Percentiles rank a stretch among this genome's conserved stretches.
Evolutionary conservation across 2,329 filamentous ascomycete genomes (phyloP).

Genomic region (Alternaria rosae): DNA sequence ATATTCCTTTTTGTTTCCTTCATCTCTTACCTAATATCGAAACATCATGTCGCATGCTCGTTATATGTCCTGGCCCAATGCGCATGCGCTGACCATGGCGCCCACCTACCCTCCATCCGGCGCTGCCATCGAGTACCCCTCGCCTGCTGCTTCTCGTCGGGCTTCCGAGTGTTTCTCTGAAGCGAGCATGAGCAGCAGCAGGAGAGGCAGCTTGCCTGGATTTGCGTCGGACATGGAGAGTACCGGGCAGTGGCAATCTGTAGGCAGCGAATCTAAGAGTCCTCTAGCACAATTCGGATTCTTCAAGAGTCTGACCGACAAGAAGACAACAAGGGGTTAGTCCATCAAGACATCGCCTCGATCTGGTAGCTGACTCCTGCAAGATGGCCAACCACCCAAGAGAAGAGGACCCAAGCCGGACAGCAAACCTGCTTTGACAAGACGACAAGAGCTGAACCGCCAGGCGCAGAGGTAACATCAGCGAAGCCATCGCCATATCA

Average conservation of each 20-base stretch:
- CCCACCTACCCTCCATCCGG: slow-evolving; percentile 47
- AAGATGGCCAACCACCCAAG: slow-evolving; percentile 86
- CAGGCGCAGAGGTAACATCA: slow-evolving; percentile 86
- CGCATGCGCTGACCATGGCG: slow-evolving; percentile 45
- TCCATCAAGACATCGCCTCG: slow-evolving; percentile 8
- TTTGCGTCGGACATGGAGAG: slow-evolving; percentile 49
- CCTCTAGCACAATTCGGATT: slow-evolving; percentile 56
- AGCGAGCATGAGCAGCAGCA: slow-evolving; percentile 33
- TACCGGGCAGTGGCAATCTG: slow-evolving; percentile 47
- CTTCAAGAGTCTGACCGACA: slow-evolving; percentile 72
- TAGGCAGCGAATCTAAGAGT: slow-evolving; percentile 49
- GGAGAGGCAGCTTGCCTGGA: slow-evolving; percentile 45
- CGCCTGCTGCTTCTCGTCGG: slow-evolving; percentile 41
- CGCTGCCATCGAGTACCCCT: slow-evolving; percentile 44
- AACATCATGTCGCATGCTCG: slow-evolving; percentile 43
- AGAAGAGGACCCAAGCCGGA: slow-evolving; percentile 94
- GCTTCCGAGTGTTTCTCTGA: slow-evolving; percentile 45
- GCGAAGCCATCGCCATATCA: not conserved
- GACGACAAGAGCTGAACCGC: slow-evolving; percentile 91
- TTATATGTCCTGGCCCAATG: slow-evolving; percentile 46
- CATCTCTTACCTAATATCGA: slow-evolving; percentile 14
- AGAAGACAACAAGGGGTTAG: slow-evolving; percentile 77
- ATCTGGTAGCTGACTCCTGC: slow-evolving; percentile 7
- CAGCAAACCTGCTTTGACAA: slow-evolving; percentile 90
- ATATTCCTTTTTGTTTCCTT: slow-evolving; percentile 35